These are phyloP conservation scores for Trichothecium roseum DNA, from an alignment of 2,329 filamentous ascomycete species.

Conservation along the genomic window DNA sequence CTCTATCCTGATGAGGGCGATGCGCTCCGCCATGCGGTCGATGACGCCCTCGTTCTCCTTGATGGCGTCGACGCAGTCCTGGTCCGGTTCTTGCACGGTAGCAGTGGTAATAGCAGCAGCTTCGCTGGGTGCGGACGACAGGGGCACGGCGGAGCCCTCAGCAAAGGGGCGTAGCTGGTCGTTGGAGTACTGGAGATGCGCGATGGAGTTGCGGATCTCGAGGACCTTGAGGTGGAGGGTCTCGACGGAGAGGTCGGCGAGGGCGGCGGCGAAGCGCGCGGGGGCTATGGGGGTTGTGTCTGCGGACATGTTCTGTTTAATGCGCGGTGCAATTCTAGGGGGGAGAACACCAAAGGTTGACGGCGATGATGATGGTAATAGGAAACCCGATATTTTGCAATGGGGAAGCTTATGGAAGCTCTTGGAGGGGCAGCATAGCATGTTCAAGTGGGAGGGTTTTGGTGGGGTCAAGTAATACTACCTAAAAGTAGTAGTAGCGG, in stretches of 20 bases:
- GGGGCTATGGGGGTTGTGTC: constrained; percentile 51
- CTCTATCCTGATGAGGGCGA: constrained; percentile 53
- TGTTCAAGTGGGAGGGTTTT: too few relatives aligned
- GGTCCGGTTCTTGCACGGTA: constrained; percentile 34
- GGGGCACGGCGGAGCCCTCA: constrained; percentile 30
- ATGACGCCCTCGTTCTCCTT: constrained; percentile 62
- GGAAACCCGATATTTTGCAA: too few relatives aligned
- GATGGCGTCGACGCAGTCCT: constrained; percentile 65
- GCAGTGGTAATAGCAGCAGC: constrained; percentile 4
- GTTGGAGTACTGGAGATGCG: constrained; percentile 65
- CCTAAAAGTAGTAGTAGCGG: too few relatives aligned
- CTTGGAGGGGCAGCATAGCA: too few relatives aligned
- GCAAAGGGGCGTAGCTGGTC: constrained; percentile 61
- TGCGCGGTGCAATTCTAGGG: constrained; percentile 1
- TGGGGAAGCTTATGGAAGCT: too few relatives aligned
- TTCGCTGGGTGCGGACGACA: constrained; percentile 8
- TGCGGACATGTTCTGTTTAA: constrained; percentile 43
- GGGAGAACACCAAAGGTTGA: neutral
- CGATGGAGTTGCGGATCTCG: constrained; percentile 65
- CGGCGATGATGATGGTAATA: too few relatives aligned
- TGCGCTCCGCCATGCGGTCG: constrained; percentile 53
- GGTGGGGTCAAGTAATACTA: too few relatives aligned
- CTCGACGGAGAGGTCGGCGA: constrained; percentile 54
- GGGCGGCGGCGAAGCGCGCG: constrained; percentile 53
- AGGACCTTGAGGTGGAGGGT: constrained; percentile 64